Evolutionary conservation across 108 stramenopile species (phyloP).

Genomic region (Licmophora abbreviata): DNA sequence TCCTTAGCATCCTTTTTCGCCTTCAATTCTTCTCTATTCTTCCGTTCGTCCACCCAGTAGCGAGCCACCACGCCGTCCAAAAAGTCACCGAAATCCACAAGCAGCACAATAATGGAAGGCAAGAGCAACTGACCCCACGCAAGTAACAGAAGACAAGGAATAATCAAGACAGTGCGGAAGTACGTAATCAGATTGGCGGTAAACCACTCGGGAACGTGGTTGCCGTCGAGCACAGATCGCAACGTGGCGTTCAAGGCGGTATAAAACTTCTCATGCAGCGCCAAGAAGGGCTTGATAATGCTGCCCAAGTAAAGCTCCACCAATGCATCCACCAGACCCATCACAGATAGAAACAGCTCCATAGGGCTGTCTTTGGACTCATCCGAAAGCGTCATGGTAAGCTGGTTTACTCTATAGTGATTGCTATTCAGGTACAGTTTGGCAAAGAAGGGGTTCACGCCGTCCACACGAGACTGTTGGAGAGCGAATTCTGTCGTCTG

Average conservation of each 20-base stretch:
- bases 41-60: constrained; percentile 34
- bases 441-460: no score
- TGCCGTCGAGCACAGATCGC: constrained; percentile 16
- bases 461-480: no score
- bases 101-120: constrained; percentile 30
- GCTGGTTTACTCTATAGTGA: no score
- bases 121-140: constrained; percentile 18
- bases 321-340: constrained; percentile 16
- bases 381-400: no score
- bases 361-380: neutral
- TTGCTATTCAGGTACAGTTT: no score
- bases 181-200: constrained; percentile 49
- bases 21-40: constrained; percentile 9
- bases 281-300: constrained; percentile 28
- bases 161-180: constrained; percentile 21
- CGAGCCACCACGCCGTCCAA: constrained; percentile 44
- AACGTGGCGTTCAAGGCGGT: constrained; percentile 16
- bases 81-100: constrained; percentile 54
- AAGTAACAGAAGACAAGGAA: constrained; percentile 31
- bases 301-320: constrained; percentile 34
- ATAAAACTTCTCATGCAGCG: constrained; percentile 35
- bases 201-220: constrained; percentile 33
- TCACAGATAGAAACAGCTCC: constrained; percentile 4
- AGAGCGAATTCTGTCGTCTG: no score
- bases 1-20: constrained; percentile 1